phyloP scores from a whole-genome alignment of 2,329 filamentous ascomycete species.

The Salinomyces thailandicus region DNA sequence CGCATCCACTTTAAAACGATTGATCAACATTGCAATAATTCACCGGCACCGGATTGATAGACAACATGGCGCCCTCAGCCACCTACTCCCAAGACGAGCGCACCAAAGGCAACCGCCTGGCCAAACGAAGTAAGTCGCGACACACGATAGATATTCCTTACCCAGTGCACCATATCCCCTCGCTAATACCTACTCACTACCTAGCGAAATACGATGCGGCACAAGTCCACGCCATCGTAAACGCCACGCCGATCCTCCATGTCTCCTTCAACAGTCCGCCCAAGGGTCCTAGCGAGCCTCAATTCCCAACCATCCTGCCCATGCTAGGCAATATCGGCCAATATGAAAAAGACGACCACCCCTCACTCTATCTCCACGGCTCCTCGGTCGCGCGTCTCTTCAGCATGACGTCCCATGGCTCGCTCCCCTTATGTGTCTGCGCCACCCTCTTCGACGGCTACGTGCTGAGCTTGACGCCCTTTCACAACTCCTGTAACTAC shows the following conservation, averaged over 20 bases:
- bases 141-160: not conserved
- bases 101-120: slow-evolving; percentile 20
- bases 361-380: slow-evolving; percentile 70
- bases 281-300: slow-evolving; percentile 34
- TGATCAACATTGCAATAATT: too few relatives aligned
- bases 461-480: slow-evolving; percentile 67
- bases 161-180: not conserved
- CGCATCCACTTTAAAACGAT: too few relatives aligned
- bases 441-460: slow-evolving; percentile 70
- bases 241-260: slow-evolving; percentile 62
- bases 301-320: slow-evolving; percentile 65
- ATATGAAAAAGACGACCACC: slow-evolving; percentile 55
- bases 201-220: slow-evolving; percentile 62
- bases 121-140: slow-evolving; percentile 19
- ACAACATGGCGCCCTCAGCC: slow-evolving; percentile 2
- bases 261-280: slow-evolving; percentile 60
- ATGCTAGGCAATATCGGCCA: slow-evolving; percentile 80
- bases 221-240: slow-evolving; percentile 66
- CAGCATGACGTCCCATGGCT: slow-evolving; percentile 43
- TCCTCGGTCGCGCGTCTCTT: slow-evolving; percentile 73
- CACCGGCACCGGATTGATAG: too few relatives aligned
- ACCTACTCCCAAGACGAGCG: slow-evolving; percentile 20
- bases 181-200: not conserved
- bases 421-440: slow-evolving; percentile 59
- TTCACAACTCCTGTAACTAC: slow-evolving; percentile 74